Conservation (phyloP, 441 rosid genomes). For the Omphalea diandra region DNA sequence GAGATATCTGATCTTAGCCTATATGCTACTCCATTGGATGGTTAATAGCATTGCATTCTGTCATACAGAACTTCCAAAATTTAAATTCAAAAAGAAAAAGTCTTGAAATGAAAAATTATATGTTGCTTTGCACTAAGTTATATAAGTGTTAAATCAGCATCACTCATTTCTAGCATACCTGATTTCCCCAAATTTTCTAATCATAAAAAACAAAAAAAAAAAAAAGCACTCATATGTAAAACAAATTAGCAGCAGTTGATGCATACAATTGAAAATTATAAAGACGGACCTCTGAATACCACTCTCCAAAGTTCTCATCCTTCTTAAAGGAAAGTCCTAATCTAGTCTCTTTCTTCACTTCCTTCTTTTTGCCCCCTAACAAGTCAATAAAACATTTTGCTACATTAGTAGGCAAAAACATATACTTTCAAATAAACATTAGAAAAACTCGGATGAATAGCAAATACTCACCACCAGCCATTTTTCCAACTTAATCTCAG, state of each 20-base stretch:
- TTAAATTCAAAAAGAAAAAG: not conserved
- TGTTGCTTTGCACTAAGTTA: not conserved
- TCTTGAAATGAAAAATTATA: not conserved
- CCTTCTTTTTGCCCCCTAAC: constrained; percentile 57
- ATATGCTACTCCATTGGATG: not conserved
- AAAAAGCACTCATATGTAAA: not conserved
- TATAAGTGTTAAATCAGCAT: not conserved
- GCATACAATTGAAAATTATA: not conserved
- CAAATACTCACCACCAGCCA: constrained; percentile 27
- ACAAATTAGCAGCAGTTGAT: not conserved
- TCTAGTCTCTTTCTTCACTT: constrained; percentile 76
- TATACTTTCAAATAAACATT: not conserved
- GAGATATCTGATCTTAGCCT: not conserved
- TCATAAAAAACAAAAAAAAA: too few relatives aligned
- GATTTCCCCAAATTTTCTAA: not conserved
- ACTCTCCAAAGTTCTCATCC: constrained; percentile 75
- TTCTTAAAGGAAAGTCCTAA: constrained; percentile 60
- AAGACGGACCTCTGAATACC: constrained; percentile 66
- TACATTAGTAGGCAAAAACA: constrained; percentile 1
- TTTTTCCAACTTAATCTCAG: not conserved
- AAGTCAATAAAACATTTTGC: not conserved
- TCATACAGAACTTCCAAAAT: not conserved
- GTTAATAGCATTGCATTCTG: not conserved
- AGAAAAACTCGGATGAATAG: not conserved
- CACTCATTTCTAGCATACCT: not conserved